Evolutionary conservation across 2,329 filamentous ascomycete genomes (phyloP).

Genomic region (Aurifilum marmelostoma): DNA sequence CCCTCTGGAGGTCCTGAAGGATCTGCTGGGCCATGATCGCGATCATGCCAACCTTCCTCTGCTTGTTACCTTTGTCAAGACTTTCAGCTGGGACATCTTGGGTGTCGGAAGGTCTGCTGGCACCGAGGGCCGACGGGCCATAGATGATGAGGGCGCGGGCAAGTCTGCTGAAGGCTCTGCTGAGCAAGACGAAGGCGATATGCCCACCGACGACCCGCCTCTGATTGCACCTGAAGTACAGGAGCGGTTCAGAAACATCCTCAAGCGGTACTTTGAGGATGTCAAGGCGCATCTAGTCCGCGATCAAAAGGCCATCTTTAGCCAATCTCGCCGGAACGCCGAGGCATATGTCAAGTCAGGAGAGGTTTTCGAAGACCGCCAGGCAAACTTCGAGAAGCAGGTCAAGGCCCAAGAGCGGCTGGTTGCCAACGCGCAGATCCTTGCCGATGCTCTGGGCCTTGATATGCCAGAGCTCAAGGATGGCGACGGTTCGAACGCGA

Average conservation of each 20-base stretch:
- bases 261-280: constrained; percentile 89
- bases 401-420: constrained; percentile 91
- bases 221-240: constrained; percentile 77
- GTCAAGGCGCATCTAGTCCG: constrained; percentile 85
- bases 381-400: constrained; percentile 93
- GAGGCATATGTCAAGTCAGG: constrained; percentile 98
- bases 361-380: constrained; percentile 96
- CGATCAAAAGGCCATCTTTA: constrained; percentile 88
- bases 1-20: constrained; percentile 95
- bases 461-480: constrained; percentile 96
- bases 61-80: constrained; percentile 93
- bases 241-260: constrained; percentile 81
- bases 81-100: constrained; percentile 93
- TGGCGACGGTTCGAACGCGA: constrained; percentile 69
- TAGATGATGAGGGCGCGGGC: constrained; percentile 78
- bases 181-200: constrained; percentile 52
- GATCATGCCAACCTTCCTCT: constrained; percentile 90
- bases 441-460: constrained; percentile 83
- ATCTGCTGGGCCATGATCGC: constrained; percentile 88
- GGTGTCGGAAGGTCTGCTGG: constrained; percentile 70
- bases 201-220: constrained; percentile 65
- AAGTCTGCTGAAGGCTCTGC: constrained; percentile 46
- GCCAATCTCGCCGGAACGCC: constrained; percentile 90
- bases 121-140: constrained; percentile 79
- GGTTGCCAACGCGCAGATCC: constrained; percentile 83